phyloP scores from a whole-genome alignment of 2,329 filamentous ascomycete genomes.

The Xylariaceae sp. region DNA sequence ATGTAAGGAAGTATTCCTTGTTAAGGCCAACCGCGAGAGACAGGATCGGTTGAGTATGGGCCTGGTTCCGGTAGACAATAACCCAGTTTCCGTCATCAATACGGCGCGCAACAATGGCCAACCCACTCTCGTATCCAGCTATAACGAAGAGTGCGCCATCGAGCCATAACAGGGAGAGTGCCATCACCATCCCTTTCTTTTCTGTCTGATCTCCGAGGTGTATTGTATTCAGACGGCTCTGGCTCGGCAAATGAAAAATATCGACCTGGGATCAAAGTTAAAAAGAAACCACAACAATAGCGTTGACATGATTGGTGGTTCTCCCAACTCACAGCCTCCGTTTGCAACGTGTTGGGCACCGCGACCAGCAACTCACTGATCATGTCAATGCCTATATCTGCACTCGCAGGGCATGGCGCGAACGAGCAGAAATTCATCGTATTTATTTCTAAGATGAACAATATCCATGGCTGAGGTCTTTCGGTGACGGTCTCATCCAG shows the following conservation, averaged over 20 bases:
- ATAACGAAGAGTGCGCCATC: slow-evolving; percentile 53
- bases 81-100: slow-evolving; percentile 39
- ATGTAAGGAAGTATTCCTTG: slow-evolving; percentile 64
- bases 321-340: slow-evolving; percentile 57
- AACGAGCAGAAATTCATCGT: slow-evolving; percentile 95
- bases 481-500: slow-evolving; percentile 52
- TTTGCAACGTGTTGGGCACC: slow-evolving; percentile 71
- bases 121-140: slow-evolving; percentile 81
- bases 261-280: slow-evolving; percentile 53
- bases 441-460: slow-evolving; percentile 79
- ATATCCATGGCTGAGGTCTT: slow-evolving; percentile 70
- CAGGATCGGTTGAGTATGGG: slow-evolving; percentile 75
- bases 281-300: too few relatives aligned
- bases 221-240: slow-evolving; percentile 59
- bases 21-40: slow-evolving; percentile 57
- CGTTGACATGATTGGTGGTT: too few relatives aligned
- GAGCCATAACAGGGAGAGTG: slow-evolving; percentile 56
- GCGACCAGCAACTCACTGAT: slow-evolving; percentile 58
- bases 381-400: slow-evolving; percentile 24
- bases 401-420: slow-evolving; percentile 47
- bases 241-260: slow-evolving; percentile 74
- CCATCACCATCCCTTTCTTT: slow-evolving; percentile 83
- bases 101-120: slow-evolving; percentile 60
- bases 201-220: slow-evolving; percentile 34
- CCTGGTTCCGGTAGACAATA: slow-evolving; percentile 56